These are phyloP conservation scores for Colletotrichum agaves DNA, from an alignment of 2,329 filamentous ascomycete genomes.

Conservation along the genomic window DNA sequence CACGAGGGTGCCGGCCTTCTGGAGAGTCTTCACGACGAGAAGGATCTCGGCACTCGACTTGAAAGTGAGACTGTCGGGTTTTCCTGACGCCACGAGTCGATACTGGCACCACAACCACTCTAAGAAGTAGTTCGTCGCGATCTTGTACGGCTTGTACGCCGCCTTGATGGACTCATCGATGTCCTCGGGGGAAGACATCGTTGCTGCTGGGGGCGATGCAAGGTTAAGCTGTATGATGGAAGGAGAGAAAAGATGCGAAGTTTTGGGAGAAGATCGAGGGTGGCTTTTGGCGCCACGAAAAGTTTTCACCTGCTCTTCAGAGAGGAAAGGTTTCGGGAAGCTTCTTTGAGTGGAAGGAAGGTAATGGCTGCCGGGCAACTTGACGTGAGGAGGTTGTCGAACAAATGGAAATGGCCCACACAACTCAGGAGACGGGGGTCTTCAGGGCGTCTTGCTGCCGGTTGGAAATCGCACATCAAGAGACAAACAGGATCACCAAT, in stretches of 20 bases:
- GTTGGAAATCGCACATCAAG: too few relatives aligned
- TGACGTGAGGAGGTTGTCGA: too few relatives aligned
- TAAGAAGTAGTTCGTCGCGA: slow-evolving; percentile 1
- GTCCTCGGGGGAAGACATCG: neutral
- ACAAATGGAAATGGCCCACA: too few relatives aligned
- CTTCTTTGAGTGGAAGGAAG: too few relatives aligned
- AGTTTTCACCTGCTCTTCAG: too few relatives aligned
- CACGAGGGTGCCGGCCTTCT: neutral
- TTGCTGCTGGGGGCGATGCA: neutral
- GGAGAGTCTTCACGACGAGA: neutral
- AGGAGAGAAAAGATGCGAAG: neutral
- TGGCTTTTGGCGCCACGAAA: neutral
- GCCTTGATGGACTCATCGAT: neutral
- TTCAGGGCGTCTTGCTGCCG: too few relatives aligned
- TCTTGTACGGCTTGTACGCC: neutral
- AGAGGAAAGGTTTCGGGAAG: too few relatives aligned
- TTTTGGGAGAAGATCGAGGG: neutral
- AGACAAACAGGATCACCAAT: too few relatives aligned
- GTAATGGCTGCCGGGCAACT: too few relatives aligned
- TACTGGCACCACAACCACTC: slow-evolving; percentile 6
- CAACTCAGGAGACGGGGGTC: too few relatives aligned
- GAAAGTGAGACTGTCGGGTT: neutral
- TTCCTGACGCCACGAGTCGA: neutral
- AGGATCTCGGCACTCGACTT: neutral
- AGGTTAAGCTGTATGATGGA: neutral